Conservation (phyloP, 2,329 filamentous ascomycete genomes). For the Lasiodiplodia sp. region DNA sequence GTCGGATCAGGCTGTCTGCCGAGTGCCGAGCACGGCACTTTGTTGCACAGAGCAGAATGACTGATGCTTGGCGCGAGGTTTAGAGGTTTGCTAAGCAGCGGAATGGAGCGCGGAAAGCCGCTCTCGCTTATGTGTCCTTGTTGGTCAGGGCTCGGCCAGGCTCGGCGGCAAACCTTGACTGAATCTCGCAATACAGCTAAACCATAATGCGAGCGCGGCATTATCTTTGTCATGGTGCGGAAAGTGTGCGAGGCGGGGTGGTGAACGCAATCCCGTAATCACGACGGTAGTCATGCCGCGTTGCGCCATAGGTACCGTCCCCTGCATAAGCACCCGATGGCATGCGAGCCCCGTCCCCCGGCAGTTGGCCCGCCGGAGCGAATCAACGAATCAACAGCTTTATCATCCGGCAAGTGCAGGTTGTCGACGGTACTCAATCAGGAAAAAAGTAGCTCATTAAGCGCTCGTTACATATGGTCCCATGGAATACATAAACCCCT, state of each 20-base stretch:
- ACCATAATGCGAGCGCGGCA: not conserved
- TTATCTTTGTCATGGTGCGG: constrained; percentile 15
- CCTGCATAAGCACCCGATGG: no score
- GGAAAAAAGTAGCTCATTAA: constrained; percentile 14
- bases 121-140: constrained; percentile 4
- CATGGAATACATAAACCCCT: constrained; percentile 11
- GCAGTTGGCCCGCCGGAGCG: no score
- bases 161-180: no score
- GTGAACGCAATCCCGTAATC: not conserved
- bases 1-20: not conserved
- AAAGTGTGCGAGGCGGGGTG: not conserved
- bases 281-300: not conserved
- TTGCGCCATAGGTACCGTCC: not conserved
- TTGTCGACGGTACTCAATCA: not conserved
- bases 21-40: not conserved
- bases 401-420: not conserved
- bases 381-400: not conserved
- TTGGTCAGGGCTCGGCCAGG: not conserved
- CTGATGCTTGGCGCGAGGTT: not conserved
- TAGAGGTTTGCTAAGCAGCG: constrained; percentile 16
- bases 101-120: constrained; percentile 5
- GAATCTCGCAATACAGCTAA: no score
- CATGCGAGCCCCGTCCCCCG: not conserved
- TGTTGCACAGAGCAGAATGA: no score
- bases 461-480: constrained; percentile 18